Percentiles rank a stretch among this genome's conserved stretches.
These are phyloP conservation scores for Sporisorium exsertum DNA, from an alignment of 1,284 basidiomycete genomes.

Conservation along the genomic window DNA sequence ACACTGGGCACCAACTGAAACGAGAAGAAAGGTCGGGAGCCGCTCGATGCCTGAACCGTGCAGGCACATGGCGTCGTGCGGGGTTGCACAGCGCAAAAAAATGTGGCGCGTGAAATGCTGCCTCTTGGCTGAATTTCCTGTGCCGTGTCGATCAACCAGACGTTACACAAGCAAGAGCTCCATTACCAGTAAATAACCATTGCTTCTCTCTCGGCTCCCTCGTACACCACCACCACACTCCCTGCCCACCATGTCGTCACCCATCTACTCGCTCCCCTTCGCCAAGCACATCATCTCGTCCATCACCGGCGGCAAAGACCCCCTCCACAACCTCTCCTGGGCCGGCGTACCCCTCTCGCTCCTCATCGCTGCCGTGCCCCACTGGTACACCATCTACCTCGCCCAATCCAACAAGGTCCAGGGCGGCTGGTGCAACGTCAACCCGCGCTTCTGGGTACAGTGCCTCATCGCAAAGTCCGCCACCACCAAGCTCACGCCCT, in stretches of 20 bases:
- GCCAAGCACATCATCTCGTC: slow-evolving; percentile 9
- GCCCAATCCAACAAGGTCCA: slow-evolving; percentile 51
- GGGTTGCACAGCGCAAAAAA: not conserved
- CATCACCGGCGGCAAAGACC: slow-evolving; percentile 28
- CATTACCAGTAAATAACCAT: too few relatives aligned
- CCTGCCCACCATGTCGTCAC: slow-evolving; percentile 10
- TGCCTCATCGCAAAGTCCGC: slow-evolving; percentile 41
- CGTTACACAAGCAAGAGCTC: too few relatives aligned
- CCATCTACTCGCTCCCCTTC: slow-evolving; percentile 8
- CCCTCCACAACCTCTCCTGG: slow-evolving; percentile 42
- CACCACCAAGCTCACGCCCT: slow-evolving; percentile 32
- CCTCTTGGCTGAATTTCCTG: not conserved
- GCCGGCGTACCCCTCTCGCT: slow-evolving; percentile 29
- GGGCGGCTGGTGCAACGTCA: slow-evolving; percentile 61
- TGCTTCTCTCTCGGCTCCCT: too few relatives aligned
- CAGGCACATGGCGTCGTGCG: not conserved
- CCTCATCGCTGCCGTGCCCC: slow-evolving; percentile 45
- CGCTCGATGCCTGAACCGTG: not conserved
- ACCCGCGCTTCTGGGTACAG: slow-evolving; percentile 54
- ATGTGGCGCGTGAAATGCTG: slow-evolving; percentile 17
- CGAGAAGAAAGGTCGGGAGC: not conserved
- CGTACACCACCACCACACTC: not conserved
- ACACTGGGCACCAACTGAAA: too few relatives aligned
- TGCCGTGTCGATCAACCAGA: too few relatives aligned
- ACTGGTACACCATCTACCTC: slow-evolving; percentile 62